Evolutionary conservation across 139 green algal species (phyloP).

Genomic region (Limnomonas spitsbergensis): DNA sequence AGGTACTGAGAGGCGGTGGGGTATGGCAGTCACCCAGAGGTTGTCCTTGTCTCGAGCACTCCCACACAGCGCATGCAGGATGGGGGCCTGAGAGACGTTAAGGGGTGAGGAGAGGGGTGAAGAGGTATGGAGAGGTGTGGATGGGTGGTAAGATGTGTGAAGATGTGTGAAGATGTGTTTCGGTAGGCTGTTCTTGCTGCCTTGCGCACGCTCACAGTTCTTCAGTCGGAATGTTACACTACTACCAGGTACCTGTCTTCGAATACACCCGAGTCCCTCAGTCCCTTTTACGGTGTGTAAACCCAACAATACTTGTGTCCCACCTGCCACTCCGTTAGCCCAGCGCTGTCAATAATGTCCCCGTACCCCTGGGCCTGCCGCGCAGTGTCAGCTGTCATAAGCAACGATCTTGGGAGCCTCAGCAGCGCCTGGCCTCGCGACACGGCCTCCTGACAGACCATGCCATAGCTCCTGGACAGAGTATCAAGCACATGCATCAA

Average conservation of each 20-base stretch:
- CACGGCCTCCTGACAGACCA: conserved; percentile 37
- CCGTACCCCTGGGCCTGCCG: conserved; percentile 24
- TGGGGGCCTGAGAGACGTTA: not conserved
- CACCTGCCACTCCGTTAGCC: conserved; percentile 47
- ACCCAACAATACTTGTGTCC: not conserved
- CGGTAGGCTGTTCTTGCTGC: no score
- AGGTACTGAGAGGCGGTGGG: not conserved
- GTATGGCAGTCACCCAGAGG: not conserved
- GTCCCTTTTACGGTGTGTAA: not conserved
- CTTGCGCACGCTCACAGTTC: no score
- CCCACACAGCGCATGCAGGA: not conserved
- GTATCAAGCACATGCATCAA: no score
- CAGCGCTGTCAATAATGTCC: conserved; percentile 8
- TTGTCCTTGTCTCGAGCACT: not conserved
- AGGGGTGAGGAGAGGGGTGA: not conserved
- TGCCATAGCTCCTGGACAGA: conserved; percentile 11
- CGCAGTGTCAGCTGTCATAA: conserved; percentile 40
- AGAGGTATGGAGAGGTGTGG: not conserved
- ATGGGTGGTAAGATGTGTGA: not conserved
- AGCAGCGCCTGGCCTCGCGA: conserved; percentile 32
- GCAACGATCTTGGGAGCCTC: conserved; percentile 33
- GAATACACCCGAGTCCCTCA: not conserved
- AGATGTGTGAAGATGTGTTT: no score
- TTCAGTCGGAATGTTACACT: no score
- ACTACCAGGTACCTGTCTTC: not conserved